Percentiles rank a stretch among this genome's conserved stretches.
Evolutionary conservation across 306 rosid species (phyloP).

Genomic region (Abrus pulchellus): DNA sequence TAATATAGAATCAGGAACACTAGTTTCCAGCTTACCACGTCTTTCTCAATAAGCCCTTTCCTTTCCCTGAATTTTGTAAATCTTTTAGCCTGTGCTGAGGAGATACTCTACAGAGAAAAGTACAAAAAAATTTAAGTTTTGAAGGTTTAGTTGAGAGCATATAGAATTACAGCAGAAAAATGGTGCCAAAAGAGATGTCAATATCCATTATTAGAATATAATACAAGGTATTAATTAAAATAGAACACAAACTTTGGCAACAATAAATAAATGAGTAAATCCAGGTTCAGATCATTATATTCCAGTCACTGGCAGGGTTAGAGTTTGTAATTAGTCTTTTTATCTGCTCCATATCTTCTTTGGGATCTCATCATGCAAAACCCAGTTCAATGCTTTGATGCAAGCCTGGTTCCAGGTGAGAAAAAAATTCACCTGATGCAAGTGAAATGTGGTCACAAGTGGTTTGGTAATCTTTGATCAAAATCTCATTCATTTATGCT

Average conservation of each 20-base stretch:
- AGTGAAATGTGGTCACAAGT: not conserved
- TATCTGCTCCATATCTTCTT: constrained; percentile 13
- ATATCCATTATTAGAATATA: constrained; percentile 14
- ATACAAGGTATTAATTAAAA: constrained; percentile 8
- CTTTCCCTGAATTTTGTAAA: constrained; percentile 98
- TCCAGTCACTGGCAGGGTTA: constrained; percentile 24
- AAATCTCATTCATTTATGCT: constrained; percentile 30
- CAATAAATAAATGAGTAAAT: constrained; percentile 14
- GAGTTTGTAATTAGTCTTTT: constrained; percentile 25
- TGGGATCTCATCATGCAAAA: constrained; percentile 12
- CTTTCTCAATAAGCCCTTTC: constrained; percentile 96
- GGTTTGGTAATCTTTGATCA: constrained; percentile 4
- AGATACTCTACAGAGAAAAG: constrained; percentile 74
- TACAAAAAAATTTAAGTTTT: constrained; percentile 30
- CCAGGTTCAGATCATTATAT: constrained; percentile 28
- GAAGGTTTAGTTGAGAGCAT: constrained; percentile 33
- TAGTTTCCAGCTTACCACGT: constrained; percentile 78
- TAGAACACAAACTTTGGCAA: constrained; percentile 27
- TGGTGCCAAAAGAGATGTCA: not conserved
- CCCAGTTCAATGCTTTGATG: constrained; percentile 2
- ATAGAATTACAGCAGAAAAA: not conserved
- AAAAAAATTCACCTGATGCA: not conserved
- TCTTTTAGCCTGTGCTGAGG: constrained; percentile 84
- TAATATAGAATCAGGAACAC: constrained; percentile 32
- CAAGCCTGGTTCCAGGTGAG: constrained; percentile 14